These are phyloP conservation scores for Ceriops tagal DNA, from an alignment of 345 rosid genomes.

Conservation along the genomic window DNA sequence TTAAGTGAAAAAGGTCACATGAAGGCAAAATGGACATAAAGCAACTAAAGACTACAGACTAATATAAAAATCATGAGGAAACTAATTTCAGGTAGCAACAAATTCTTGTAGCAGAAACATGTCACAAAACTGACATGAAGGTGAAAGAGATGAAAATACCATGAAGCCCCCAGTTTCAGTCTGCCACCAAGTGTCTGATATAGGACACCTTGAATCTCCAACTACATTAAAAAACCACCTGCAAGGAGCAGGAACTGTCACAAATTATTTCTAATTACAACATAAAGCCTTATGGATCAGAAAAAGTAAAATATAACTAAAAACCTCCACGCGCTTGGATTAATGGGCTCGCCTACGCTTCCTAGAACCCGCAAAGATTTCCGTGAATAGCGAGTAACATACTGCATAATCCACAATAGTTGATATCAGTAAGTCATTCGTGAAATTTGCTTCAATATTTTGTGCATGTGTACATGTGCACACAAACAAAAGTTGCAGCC, in stretches of 20 bases:
- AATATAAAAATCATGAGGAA: conserved; percentile 52
- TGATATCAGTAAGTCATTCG: conserved; percentile 17
- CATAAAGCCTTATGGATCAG: conserved; percentile 5
- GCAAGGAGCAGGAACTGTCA: conserved; percentile 17
- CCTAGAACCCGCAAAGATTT: conserved; percentile 91
- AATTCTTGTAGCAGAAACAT: neutral
- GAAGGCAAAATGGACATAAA: neutral
- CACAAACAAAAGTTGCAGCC: neutral
- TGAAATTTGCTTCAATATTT: neutral
- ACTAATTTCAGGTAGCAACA: conserved; percentile 78
- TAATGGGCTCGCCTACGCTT: conserved; percentile 99
- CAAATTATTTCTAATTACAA: neutral
- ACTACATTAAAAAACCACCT: conserved; percentile 96
- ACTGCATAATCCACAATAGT: conserved; percentile 45
- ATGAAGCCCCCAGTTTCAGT: conserved; percentile 99
- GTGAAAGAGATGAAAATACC: conserved; percentile 38
- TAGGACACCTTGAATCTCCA: conserved; percentile 89
- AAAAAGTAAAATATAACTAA: conserved; percentile 19
- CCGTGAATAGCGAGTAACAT: conserved; percentile 78
- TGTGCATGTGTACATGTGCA: neutral
- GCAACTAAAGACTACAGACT: neutral
- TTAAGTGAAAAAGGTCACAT: neutral
- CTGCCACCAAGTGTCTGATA: conserved; percentile 99
- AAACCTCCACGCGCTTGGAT: conserved; percentile 99
- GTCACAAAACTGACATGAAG: neutral